Conservation (phyloP, 352 stramenopile species). For the Pythium dissotocum region DNA sequence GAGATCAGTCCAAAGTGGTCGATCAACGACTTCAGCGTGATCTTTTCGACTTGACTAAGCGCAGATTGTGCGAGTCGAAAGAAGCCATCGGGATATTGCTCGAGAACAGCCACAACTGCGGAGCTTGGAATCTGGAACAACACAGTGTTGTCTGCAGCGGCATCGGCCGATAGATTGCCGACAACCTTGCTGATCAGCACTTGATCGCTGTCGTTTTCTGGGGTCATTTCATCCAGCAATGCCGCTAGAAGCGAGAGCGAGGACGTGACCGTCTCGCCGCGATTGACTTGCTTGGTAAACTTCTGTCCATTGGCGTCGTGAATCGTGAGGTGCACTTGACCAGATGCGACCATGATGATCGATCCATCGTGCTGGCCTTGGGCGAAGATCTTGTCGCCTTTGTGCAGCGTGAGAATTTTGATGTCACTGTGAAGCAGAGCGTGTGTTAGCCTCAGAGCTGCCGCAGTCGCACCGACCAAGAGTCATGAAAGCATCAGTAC, state of each 20-base stretch:
- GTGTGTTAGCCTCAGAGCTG: background rate
- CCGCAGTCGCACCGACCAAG: background rate
- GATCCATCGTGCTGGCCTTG: slow-evolving; percentile 66
- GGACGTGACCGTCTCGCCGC: slow-evolving; percentile 74
- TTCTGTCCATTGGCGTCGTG: slow-evolving; percentile 42
- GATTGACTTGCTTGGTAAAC: slow-evolving; percentile 54
- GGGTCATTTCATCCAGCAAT: slow-evolving; percentile 41
- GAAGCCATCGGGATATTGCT: slow-evolving; percentile 67
- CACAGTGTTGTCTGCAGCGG: slow-evolving; percentile 47
- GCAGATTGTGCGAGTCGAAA: slow-evolving; percentile 72
- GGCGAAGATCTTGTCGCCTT: slow-evolving; percentile 62
- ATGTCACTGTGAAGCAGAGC: slow-evolving; percentile 43
- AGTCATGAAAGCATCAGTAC: slow-evolving; percentile 1
- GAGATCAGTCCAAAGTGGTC: slow-evolving; percentile 76
- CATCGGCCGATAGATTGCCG: slow-evolving; percentile 49
- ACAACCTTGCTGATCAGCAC: slow-evolving; percentile 53
- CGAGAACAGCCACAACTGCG: slow-evolving; percentile 51
- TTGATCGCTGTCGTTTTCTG: slow-evolving; percentile 25
- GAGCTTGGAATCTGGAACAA: slow-evolving; percentile 65
- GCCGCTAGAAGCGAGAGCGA: slow-evolving; percentile 64
- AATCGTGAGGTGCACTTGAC: slow-evolving; percentile 57
- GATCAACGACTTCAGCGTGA: slow-evolving; percentile 75
- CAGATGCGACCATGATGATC: slow-evolving; percentile 70
- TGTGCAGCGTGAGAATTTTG: slow-evolving; percentile 44
- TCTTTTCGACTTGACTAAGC: slow-evolving; percentile 82